Evolutionary conservation across 495 filamentous ascomycete genomes (phyloP).

Genomic region (Penicillium odoratum): DNA sequence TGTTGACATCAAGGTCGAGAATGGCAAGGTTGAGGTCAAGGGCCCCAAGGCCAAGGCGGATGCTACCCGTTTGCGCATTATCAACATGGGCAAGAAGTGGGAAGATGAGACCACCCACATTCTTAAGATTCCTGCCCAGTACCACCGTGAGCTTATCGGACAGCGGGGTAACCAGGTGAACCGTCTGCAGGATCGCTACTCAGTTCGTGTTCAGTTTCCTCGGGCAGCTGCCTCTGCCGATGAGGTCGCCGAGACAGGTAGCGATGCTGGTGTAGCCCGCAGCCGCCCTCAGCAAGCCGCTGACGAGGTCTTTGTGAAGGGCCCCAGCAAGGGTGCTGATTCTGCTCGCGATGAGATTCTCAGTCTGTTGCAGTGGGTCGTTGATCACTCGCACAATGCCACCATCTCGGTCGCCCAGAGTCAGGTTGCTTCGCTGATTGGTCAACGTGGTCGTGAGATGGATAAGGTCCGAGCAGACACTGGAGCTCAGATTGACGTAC

Average conservation of each 20-base stretch:
- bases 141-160: conserved; percentile 75
- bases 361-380: conserved; percentile 78
- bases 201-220: conserved; percentile 92
- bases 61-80: conserved; percentile 74
- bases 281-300: conserved; percentile 69
- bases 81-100: conserved; percentile 70
- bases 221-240: conserved; percentile 65
- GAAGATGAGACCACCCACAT: conserved; percentile 85
- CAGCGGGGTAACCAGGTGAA: conserved; percentile 65
- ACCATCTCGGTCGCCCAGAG: conserved; percentile 81
- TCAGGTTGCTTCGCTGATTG: conserved; percentile 87
- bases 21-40: conserved; percentile 69
- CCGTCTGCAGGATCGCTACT: conserved; percentile 77
- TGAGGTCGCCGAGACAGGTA: conserved; percentile 65
- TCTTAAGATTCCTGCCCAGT: conserved; percentile 85
- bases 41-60: conserved; percentile 80
- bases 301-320: conserved; percentile 89
- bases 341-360: conserved; percentile 86
- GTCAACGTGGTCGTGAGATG: conserved; percentile 83
- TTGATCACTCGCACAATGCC: conserved; percentile 77
- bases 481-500: conserved; percentile 87
- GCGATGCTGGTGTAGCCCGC: conserved; percentile 63
- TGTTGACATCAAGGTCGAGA: conserved; percentile 88
- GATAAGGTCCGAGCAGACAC: conserved; percentile 81
- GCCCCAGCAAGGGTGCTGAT: conserved; percentile 88